Evolutionary conservation across 1,284 basidiomycete species (phyloP).

Genomic region (Marasmius oreades): DNA sequence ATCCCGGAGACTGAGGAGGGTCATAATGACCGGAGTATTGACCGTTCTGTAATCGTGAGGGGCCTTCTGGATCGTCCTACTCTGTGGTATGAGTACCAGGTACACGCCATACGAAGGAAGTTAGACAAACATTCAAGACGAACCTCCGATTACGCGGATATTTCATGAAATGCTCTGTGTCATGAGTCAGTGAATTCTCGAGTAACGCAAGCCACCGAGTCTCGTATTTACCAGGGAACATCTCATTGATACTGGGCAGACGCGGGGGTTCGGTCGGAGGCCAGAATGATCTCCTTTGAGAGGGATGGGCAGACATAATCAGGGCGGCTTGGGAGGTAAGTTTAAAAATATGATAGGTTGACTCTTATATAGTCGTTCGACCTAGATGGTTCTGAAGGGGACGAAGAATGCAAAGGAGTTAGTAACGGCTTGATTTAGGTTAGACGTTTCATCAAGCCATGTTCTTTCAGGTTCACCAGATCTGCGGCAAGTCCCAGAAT

Average conservation of each 20-base stretch:
- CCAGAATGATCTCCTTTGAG: neutral
- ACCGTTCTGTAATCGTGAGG: too few relatives aligned
- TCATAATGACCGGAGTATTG: too few relatives aligned
- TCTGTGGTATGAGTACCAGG: neutral
- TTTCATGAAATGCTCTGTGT: constrained; percentile 24
- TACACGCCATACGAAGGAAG: neutral
- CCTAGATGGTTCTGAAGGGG: too few relatives aligned
- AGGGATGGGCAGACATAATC: neutral
- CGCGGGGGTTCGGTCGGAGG: neutral
- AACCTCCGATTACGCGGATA: neutral
- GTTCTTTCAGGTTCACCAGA: too few relatives aligned
- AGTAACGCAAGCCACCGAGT: neutral
- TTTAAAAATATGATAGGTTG: too few relatives aligned
- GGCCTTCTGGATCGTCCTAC: neutral
- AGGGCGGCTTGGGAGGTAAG: neutral
- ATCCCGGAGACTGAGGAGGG: too few relatives aligned
- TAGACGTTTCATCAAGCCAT: too few relatives aligned
- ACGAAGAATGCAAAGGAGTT: too few relatives aligned
- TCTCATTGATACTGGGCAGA: constrained; percentile 53
- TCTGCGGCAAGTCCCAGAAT: too few relatives aligned
- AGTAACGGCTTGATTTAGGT: too few relatives aligned
- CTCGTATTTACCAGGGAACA: constrained; percentile 46
- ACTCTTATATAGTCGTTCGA: too few relatives aligned
- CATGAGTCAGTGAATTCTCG: neutral
- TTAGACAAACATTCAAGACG: neutral